Conservation (phyloP, 2,329 filamentous ascomycete species). For the Domatiomyces globalis region DNA sequence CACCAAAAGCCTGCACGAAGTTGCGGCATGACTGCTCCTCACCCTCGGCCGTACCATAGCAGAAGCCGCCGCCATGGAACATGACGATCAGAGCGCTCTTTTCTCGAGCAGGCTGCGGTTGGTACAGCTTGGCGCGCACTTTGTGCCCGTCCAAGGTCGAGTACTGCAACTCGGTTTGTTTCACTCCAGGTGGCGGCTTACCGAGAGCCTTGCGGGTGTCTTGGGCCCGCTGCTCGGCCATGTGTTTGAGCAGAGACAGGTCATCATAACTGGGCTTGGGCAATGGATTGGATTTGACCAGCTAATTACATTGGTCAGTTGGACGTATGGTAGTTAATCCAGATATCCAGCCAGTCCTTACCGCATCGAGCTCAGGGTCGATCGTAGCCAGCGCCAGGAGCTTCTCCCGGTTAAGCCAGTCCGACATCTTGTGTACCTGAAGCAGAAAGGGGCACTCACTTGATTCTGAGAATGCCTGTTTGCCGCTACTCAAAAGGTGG, state of each 20-base stretch:
- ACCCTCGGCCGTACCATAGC: conserved; percentile 16
- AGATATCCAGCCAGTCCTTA: conserved; percentile 9
- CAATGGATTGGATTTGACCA: conserved; percentile 10
- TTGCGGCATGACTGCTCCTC: conserved; percentile 16
- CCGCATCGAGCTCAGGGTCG: conserved; percentile 21
- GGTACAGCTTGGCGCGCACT: conserved; percentile 17
- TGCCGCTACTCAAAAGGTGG: too few relatives aligned
- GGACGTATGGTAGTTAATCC: neutral
- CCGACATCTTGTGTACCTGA: neutral
- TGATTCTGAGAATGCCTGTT: too few relatives aligned
- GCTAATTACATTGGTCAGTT: conserved; percentile 11
- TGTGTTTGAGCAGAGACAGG: conserved; percentile 10
- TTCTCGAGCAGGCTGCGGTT: conserved; percentile 8
- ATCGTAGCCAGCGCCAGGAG: conserved; percentile 19
- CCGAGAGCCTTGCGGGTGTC: conserved; percentile 7
- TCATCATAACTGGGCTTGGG: conserved; percentile 11
- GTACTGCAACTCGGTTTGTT: conserved; percentile 15
- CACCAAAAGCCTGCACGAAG: conserved; percentile 16
- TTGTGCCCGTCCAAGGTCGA: conserved; percentile 16
- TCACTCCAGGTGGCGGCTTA: conserved; percentile 11
- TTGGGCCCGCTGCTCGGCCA: conserved; percentile 11
- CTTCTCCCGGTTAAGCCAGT: conserved; percentile 15
- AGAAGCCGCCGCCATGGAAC: conserved; percentile 20
- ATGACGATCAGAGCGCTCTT: conserved; percentile 15
- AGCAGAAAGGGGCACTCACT: neutral